Evolutionary conservation across 306 rosid genomes (phyloP).

Genomic region (Ormosia semicastrata): DNA sequence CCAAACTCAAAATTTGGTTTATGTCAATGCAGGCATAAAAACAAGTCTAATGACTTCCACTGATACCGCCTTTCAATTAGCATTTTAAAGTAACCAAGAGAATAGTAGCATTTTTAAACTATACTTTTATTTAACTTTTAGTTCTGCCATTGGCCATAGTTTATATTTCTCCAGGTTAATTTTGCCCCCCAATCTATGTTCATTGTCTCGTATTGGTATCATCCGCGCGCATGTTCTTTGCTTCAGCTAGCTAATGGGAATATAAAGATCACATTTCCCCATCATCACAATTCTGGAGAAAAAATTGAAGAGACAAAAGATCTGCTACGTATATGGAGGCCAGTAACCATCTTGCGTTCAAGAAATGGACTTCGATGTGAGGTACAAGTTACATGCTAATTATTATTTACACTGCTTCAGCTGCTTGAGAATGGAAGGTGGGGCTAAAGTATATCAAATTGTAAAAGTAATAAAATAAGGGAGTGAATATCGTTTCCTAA

Average conservation of each 20-base stretch:
- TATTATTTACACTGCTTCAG: background rate
- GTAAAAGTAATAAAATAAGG: too few relatives aligned
- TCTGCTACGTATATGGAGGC: background rate
- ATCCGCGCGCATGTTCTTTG: background rate
- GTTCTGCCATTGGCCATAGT: background rate
- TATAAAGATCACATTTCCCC: background rate
- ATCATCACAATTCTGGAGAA: background rate
- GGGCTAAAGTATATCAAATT: too few relatives aligned
- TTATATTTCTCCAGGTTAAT: background rate
- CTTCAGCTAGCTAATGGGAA: conserved; percentile 27
- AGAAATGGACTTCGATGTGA: conserved; percentile 32
- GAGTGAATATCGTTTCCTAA: too few relatives aligned
- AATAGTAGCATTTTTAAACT: too few relatives aligned
- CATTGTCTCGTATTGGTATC: background rate
- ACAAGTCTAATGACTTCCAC: too few relatives aligned
- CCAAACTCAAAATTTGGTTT: too few relatives aligned
- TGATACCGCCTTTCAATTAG: too few relatives aligned
- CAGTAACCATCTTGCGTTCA: conserved; percentile 21
- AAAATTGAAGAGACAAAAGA: background rate
- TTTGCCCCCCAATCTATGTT: background rate
- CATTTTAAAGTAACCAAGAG: too few relatives aligned
- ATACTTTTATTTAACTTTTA: background rate
- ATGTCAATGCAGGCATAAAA: too few relatives aligned
- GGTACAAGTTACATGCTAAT: conserved; percentile 26
- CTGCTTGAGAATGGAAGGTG: background rate